These are phyloP conservation scores for Thermothelomyces thermophilus DNA, from an alignment of 2,329 filamentous ascomycete genomes.

Conservation along the genomic window DNA sequence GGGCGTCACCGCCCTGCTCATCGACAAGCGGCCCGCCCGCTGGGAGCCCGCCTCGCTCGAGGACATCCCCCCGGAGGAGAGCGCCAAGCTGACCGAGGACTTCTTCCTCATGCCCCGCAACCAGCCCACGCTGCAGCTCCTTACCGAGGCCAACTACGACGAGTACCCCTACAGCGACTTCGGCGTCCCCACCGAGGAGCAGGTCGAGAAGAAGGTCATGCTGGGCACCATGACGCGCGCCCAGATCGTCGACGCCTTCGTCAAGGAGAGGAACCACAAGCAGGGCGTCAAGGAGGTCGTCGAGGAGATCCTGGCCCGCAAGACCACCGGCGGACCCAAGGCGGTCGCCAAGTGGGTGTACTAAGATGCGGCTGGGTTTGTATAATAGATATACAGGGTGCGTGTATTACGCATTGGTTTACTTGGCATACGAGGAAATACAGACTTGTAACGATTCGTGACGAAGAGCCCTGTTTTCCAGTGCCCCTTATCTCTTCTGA, in stretches of 20 bases:
- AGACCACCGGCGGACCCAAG: constrained; percentile 36
- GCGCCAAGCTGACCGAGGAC: constrained; percentile 42
- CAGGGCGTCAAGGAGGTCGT: constrained; percentile 65
- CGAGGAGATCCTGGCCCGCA: constrained; percentile 59
- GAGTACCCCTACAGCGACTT: constrained; percentile 68
- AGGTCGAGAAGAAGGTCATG: constrained; percentile 44
- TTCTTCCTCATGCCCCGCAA: constrained; percentile 60
- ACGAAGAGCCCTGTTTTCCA: too few relatives aligned
- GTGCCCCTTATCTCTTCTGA: too few relatives aligned
- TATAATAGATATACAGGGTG: constrained; percentile 14
- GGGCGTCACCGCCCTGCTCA: constrained; percentile 76
- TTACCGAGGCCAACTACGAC: constrained; percentile 56
- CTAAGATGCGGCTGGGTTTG: constrained; percentile 1
- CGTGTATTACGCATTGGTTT: too few relatives aligned
- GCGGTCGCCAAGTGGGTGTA: constrained; percentile 15
- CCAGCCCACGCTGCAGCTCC: constrained; percentile 48
- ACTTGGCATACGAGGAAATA: too few relatives aligned
- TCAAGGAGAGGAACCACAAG: constrained; percentile 53
- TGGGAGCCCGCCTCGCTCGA: constrained; percentile 72
- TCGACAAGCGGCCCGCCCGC: constrained; percentile 59
- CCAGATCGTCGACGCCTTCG: constrained; percentile 58
- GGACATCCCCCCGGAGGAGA: constrained; percentile 51
- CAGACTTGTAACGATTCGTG: too few relatives aligned
- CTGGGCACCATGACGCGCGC: constrained; percentile 37
- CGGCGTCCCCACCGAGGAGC: constrained; percentile 65